Percentiles rank a stretch among this genome's conserved stretches.
phyloP scores from a whole-genome alignment of 768 basidiomycete species.

The Lactifluus subvellereus region DNA sequence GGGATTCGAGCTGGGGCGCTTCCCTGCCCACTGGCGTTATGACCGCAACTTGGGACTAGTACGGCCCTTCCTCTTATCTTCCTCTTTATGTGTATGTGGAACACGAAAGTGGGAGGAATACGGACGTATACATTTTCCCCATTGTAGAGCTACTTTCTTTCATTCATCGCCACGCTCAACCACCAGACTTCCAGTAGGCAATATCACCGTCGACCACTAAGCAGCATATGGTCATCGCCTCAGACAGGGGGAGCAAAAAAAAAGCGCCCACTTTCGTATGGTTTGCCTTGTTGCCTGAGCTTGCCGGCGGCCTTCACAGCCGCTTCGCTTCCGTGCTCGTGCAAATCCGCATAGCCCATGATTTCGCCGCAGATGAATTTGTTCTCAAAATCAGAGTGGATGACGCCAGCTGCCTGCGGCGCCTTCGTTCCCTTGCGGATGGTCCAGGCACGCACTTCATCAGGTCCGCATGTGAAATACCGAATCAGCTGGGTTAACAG shows the following conservation, averaged over 20 bases:
- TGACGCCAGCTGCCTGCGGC: constrained; percentile 96
- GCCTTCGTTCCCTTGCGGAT: constrained; percentile 92
- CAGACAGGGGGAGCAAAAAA: neutral
- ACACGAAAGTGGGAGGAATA: neutral
- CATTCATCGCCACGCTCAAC: constrained; percentile 25
- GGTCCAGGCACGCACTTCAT: constrained; percentile 98
- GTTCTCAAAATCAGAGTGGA: constrained; percentile 97
- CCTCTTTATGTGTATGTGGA: neutral
- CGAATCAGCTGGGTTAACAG: constrained; percentile 62
- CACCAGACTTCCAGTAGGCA: constrained; percentile 87
- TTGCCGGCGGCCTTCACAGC: constrained; percentile 95
- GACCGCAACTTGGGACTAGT: neutral
- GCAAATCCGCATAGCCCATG: constrained; percentile 86
- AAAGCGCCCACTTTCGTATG: constrained; percentile 75
- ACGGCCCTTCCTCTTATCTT: neutral
- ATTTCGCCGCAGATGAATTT: constrained; percentile 98
- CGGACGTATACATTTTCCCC: constrained; percentile 1
- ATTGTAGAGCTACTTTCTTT: neutral
- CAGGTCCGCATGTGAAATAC: constrained; percentile 96
- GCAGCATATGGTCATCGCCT: neutral
- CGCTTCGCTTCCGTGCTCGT: constrained; percentile 84
- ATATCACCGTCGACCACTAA: constrained; percentile 85
- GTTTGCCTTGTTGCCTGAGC: constrained; percentile 92
- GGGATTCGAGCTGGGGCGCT: neutral
- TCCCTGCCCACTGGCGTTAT: constrained; percentile 1